Evolutionary conservation across 176 grass and related monocot species (phyloP).

Genomic region (Eragrostis nindensis): DNA sequence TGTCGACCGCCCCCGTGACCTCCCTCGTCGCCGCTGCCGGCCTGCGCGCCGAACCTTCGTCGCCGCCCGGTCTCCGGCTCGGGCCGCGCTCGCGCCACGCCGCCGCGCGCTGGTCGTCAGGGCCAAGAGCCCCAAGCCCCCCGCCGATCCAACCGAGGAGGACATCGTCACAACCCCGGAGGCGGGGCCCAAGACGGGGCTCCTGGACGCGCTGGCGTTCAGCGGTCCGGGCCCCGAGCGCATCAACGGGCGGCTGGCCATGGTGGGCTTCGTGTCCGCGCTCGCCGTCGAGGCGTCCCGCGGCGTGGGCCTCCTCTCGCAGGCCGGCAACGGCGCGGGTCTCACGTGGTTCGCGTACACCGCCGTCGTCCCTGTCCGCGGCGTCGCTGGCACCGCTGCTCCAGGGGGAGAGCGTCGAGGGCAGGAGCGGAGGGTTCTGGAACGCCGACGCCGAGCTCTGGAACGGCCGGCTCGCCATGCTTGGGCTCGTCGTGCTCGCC

Average conservation of each 20-base stretch:
- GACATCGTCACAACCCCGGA: too few relatives aligned
- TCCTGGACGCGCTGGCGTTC: constrained; percentile 66
- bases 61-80: too few relatives aligned
- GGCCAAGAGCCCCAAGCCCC: not conserved
- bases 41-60: too few relatives aligned
- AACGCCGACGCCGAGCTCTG: constrained; percentile 68
- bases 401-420: constrained; percentile 47
- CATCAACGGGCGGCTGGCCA: constrained; percentile 69
- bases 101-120: not conserved
- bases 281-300: constrained; percentile 54
- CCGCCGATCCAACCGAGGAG: not conserved
- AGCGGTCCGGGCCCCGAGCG: constrained; percentile 64
- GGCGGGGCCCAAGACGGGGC: too few relatives aligned
- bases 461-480: constrained; percentile 80
- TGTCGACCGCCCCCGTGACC: not conserved
- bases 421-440: constrained; percentile 37
- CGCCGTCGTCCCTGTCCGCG: constrained; percentile 40
- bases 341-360: constrained; percentile 52
- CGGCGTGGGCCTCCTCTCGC: constrained; percentile 14
- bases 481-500: constrained; percentile 65
- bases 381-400: constrained; percentile 73
- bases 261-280: constrained; percentile 40
- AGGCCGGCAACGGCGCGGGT: too few relatives aligned
- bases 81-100: too few relatives aligned
- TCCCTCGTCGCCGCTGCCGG: not conserved